These are phyloP conservation scores for Rhinocladiella mackenziei DNA, from an alignment of 2,329 filamentous ascomycete species.

Conservation along the genomic window DNA sequence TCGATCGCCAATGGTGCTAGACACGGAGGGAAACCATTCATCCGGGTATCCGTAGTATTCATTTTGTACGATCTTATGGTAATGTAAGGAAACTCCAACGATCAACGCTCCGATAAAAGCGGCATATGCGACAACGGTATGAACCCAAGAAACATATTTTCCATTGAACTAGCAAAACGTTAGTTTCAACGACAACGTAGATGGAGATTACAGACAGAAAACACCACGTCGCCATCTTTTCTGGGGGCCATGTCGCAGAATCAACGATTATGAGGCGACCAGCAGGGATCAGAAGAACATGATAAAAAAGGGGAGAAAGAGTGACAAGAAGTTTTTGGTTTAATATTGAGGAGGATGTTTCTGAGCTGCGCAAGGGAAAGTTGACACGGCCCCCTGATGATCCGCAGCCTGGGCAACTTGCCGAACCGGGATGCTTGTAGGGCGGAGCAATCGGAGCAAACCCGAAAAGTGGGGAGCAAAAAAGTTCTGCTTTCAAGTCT, in stretches of 20 bases:
- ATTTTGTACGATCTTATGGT: conserved; percentile 95
- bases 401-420: no score
- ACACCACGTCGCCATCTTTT: conserved; percentile 60
- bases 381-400: conserved; percentile 8
- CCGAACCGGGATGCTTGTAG: no score
- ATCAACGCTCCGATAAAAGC: conserved; percentile 84
- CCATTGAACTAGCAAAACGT: conserved; percentile 63
- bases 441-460: no score
- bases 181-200: conserved; percentile 26
- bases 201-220: conserved; percentile 47
- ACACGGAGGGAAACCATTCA: conserved; percentile 96
- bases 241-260: conserved; percentile 53
- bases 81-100: conserved; percentile 78
- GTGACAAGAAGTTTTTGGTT: conserved; percentile 14
- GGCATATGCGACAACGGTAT: conserved; percentile 75
- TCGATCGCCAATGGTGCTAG: conserved; percentile 92
- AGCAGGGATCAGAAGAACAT: conserved; percentile 16
- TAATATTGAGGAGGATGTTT: conserved; percentile 7
- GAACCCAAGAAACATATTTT: conserved; percentile 83
- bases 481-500: no score
- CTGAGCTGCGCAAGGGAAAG: conserved; percentile 9
- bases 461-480: no score
- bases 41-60: conserved; percentile 91
- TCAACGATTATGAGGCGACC: conserved; percentile 25
- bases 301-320: conserved; percentile 18